Evolutionary conservation across 805 yeast species (phyloP), one percentile per base, ranked within the genome.

Genomic region (Ogataea degrootiae): DNA sequence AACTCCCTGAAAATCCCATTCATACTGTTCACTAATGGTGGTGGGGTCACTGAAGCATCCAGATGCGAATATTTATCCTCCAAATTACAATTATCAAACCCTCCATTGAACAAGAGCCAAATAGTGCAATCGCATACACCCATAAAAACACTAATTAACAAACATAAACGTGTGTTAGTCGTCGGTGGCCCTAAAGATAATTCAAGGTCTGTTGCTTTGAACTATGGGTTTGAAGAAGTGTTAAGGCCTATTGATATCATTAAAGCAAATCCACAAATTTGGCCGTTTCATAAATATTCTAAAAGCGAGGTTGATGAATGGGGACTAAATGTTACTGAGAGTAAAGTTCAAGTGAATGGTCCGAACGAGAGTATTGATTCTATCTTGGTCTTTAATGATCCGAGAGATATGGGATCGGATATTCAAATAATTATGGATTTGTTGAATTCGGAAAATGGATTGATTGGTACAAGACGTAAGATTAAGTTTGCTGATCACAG

Each of bases 41-140:
- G 97, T 6, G 97, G 97, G 2, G 75, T 75, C 33, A 66, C 77
- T 12, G 97, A 90, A 59, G 50, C 58, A 5, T 74, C 72, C n/a
- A 70, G 96, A 39, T 80, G 82, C 2, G 69, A 71, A 2, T 75
- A 73, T 34, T 62, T 87, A 3, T 73, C 80, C 2, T 58, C 68
- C 8, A 45, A 50, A 12, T 47, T 62, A n/a, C 65, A 66, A 34
- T 64, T 85, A 45, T 73, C 68, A 7, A 60, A 6, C 31, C 31
- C 66, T 1, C 69, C 71, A 1, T 65, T 85, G n/a, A 67, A 76
- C 29, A 75, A 80, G 2, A 65, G 72, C 39, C 96, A 90, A 58
- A 71, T 91, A 39, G 81, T 91, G 16, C 95, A 87, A 65, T 81
- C 92, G 37, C 97, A 91, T 62, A 89, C 97, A 0, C 97, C 97